phyloP scores from a whole-genome alignment of 1,139 yeast genomes.

The Nakaseomyces delphensis region DNA sequence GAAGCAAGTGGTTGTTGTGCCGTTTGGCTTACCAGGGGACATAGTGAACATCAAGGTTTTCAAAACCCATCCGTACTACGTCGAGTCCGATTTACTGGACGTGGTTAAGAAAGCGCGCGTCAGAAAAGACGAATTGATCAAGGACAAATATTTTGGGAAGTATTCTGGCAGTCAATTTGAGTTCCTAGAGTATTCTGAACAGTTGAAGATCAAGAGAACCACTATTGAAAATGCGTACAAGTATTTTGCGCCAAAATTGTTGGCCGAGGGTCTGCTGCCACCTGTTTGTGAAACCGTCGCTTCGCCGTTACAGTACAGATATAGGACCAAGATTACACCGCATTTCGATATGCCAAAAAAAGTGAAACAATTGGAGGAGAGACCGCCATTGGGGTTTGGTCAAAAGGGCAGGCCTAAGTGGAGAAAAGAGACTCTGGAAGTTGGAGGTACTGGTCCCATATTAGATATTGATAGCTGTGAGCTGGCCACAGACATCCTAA shows the following conservation, averaged over 20 bases:
- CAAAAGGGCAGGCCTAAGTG: constrained; percentile 68
- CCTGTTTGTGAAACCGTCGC: constrained; percentile 57
- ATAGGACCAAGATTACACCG: constrained; percentile 90
- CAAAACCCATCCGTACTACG: constrained; percentile 68
- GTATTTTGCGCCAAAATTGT: constrained; percentile 52
- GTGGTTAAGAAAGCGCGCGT: constrained; percentile 40
- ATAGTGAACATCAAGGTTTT: constrained; percentile 58
- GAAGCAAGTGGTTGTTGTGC: constrained; percentile 52
- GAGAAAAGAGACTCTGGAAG: constrained; percentile 39
- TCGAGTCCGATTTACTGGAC: constrained; percentile 62
- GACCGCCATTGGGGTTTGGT: constrained; percentile 85
- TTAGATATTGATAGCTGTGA: constrained; percentile 90
- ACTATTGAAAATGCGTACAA: constrained; percentile 78
- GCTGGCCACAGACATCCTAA: constrained; percentile 75
- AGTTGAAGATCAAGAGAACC: constrained; percentile 58
- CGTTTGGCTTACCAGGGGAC: constrained; percentile 87
- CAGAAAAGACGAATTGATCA: constrained; percentile 48
- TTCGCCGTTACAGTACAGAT: constrained; percentile 67
- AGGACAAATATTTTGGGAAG: constrained; percentile 67
- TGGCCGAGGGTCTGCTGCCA: constrained; percentile 43
- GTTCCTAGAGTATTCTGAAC: constrained; percentile 61
- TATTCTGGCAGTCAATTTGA: constrained; percentile 95
- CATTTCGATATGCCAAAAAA: constrained; percentile 75
- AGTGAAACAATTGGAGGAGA: constrained; percentile 26
- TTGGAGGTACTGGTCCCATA: constrained; percentile 45